These are phyloP conservation scores for Trichoderma arundinaceum DNA, from an alignment of 2,329 filamentous ascomycete species.

Conservation along the genomic window DNA sequence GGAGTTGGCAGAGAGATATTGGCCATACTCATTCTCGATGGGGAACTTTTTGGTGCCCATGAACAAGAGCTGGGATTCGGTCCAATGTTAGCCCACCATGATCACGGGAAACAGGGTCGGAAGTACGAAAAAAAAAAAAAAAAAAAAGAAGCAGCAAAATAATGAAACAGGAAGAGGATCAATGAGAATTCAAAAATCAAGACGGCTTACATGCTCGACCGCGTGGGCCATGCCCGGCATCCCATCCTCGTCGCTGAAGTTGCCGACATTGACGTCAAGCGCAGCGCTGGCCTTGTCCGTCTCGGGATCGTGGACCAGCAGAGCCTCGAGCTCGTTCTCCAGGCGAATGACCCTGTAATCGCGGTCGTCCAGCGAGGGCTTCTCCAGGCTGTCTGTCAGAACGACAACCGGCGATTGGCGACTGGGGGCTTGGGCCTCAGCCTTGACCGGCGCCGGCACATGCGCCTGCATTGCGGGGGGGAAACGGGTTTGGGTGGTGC, in stretches of 20 bases:
- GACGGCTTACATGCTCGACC: slow-evolving; percentile 75
- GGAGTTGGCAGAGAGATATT: slow-evolving; percentile 88
- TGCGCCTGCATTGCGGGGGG: slow-evolving; percentile 29
- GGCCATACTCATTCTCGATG: slow-evolving; percentile 91
- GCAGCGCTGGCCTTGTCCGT: slow-evolving; percentile 97
- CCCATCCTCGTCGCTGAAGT: slow-evolving; percentile 87
- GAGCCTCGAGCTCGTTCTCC: slow-evolving; percentile 83
- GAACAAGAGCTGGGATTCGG: slow-evolving; percentile 71
- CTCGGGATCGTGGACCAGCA: slow-evolving; percentile 90
- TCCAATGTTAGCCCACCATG: neutral
- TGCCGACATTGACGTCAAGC: slow-evolving; percentile 94
- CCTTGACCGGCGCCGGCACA: slow-evolving; percentile 28
- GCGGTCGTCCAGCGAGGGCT: slow-evolving; percentile 82
- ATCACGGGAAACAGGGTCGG: neutral
- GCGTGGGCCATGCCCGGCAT: slow-evolving; percentile 96
- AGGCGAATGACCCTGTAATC: slow-evolving; percentile 86
- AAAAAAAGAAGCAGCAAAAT: neutral
- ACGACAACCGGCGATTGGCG: slow-evolving; percentile 44
- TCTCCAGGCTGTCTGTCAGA: slow-evolving; percentile 76
- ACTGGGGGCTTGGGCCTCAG: slow-evolving; percentile 33
- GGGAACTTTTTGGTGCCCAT: slow-evolving; percentile 99
- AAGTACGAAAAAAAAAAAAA: no score
- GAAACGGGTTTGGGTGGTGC: neutral
- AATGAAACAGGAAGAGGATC: neutral
- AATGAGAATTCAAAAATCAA: neutral